Conservation (phyloP, 1,139 yeast genomes). For the Lodderomyces oxycetoniae region DNA sequence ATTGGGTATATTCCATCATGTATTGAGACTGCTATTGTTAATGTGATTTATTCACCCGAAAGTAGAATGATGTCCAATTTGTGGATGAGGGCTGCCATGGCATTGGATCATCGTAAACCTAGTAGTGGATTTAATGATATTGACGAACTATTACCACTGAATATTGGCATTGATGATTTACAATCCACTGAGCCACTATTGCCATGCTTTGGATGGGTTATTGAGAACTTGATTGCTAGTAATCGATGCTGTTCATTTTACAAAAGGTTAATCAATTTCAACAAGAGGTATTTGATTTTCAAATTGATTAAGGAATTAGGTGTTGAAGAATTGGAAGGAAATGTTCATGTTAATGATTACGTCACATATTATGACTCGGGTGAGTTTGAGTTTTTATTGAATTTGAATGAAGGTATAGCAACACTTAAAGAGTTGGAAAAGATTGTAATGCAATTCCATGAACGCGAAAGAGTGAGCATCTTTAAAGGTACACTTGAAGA, state of each 20-base stretch:
- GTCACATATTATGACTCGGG: slow-evolving; percentile 30
- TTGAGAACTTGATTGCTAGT: slow-evolving; percentile 38
- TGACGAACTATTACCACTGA: slow-evolving; percentile 33
- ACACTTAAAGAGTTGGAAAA: slow-evolving; percentile 22
- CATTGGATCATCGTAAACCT: slow-evolving; percentile 15
- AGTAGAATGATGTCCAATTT: slow-evolving; percentile 61
- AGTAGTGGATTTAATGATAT: slow-evolving; percentile 25
- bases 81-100: slow-evolving; percentile 56
- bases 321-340: slow-evolving; percentile 31
- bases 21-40: slow-evolving; percentile 73
- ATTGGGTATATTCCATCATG: slow-evolving; percentile 69
- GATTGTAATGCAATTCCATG: slow-evolving; percentile 10
- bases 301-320: slow-evolving; percentile 40
- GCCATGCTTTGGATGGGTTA: slow-evolving; percentile 80
- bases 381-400: slow-evolving; percentile 45
- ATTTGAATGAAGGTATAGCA: slow-evolving; percentile 35
- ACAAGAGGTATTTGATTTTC: slow-evolving; percentile 40
- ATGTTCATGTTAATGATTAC: slow-evolving; percentile 7
- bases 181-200: slow-evolving; percentile 36
- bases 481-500: slow-evolving; percentile 32
- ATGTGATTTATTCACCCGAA: slow-evolving; percentile 77
- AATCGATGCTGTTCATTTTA: slow-evolving; percentile 35
- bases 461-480: slow-evolving; percentile 25
- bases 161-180: slow-evolving; percentile 26
- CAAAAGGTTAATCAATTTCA: slow-evolving; percentile 32